Conservation (phyloP, 805 yeast species). For the Spathaspora arborariae region DNA sequence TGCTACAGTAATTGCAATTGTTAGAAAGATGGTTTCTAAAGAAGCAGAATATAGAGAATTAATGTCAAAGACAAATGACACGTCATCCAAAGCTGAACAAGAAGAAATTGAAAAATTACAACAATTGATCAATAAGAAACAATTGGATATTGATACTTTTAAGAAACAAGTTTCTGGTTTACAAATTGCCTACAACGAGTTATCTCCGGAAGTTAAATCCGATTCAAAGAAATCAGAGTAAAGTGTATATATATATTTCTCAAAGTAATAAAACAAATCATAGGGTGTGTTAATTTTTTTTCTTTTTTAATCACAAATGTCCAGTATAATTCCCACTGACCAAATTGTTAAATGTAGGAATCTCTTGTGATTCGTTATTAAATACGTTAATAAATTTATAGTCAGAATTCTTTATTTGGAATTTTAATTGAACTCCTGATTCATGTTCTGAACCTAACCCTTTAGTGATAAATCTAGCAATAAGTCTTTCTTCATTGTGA, state of each 20-base stretch:
- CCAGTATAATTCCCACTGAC: conserved; percentile 45
- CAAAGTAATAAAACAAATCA: neutral
- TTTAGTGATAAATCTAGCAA: conserved; percentile 82
- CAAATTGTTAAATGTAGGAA: conserved; percentile 45
- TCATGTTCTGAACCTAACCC: conserved; percentile 68
- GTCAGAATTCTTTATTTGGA: conserved; percentile 46
- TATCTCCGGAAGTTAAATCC: conserved; percentile 14
- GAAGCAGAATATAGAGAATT: conserved; percentile 26
- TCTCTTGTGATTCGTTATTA: conserved; percentile 23
- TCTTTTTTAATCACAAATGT: conserved; percentile 5
- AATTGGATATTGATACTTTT: conserved; percentile 43
- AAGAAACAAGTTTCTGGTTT: conserved; percentile 49
- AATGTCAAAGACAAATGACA: conserved; percentile 6
- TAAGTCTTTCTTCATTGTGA: conserved; percentile 57
- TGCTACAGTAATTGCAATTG: conserved; percentile 49
- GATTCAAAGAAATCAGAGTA: neutral
- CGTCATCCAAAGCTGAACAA: conserved; percentile 11
- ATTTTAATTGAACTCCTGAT: conserved; percentile 70
- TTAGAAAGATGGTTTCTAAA: conserved; percentile 49
- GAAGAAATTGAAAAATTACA: conserved; percentile 33
- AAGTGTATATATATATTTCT: neutral
- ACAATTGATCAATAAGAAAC: conserved; percentile 35
- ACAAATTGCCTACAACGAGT: conserved; percentile 46
- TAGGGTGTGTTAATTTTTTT: neutral
- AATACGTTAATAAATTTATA: conserved; percentile 37